A percentile compares a stretch with the other conserved stretches of the same genome.
Evolutionary conservation across 2,329 filamentous ascomycete species (phyloP).

Genomic region (Sporothrix curviconia): DNA sequence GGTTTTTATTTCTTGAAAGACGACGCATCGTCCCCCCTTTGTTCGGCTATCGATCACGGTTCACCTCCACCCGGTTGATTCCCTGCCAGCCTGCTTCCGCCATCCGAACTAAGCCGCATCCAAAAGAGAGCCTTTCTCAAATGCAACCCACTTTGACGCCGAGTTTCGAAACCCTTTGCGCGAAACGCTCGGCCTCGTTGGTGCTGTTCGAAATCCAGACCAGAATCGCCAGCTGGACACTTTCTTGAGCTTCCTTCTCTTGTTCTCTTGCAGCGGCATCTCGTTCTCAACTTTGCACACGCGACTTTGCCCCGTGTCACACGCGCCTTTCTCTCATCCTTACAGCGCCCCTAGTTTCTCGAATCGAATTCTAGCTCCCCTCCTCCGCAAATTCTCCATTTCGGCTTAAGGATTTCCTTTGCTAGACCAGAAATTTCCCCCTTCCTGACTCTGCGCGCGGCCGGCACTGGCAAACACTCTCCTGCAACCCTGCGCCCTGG

Average conservation of each 20-base stretch:
- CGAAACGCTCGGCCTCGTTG: not conserved
- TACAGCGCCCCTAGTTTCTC: no score
- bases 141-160: constrained; percentile 4
- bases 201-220: no score
- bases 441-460: not conserved
- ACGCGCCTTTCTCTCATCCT: not conserved
- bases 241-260: not conserved
- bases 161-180: not conserved
- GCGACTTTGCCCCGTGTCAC: not conserved
- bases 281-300: not conserved
- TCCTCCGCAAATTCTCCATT: constrained; percentile 10
- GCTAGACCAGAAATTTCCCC: not conserved
- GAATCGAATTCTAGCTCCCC: not conserved
- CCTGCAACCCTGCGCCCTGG: not conserved
- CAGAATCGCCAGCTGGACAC: no score
- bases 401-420: constrained; percentile 13
- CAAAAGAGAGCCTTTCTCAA: constrained; percentile 3
- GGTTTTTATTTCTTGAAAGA: no score
- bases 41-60: not conserved
- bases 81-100: constrained; percentile 2
- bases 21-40: not conserved
- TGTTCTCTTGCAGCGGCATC: not conserved
- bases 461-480: no score
- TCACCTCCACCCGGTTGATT: not conserved
- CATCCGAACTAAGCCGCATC: constrained; percentile 8